Base-by-base conservation (phyloP, 129 eudicot genomes). In the Helianthus annuus region DNA sequence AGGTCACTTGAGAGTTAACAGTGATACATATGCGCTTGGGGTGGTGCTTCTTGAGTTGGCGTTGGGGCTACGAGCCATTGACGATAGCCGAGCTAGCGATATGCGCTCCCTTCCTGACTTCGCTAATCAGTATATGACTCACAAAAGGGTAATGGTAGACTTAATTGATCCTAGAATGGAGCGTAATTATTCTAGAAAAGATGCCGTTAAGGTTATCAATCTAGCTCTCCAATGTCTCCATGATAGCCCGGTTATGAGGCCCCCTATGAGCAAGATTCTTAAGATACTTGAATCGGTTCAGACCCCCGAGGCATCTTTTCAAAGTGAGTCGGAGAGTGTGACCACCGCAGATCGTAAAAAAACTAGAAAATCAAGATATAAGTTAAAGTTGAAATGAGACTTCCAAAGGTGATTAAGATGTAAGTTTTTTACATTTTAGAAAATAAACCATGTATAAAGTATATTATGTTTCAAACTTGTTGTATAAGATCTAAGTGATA, bases 31-130 rank as follows among this genome's bases (percentile, higher is more conserved):
- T 64, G 98, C 96, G 54, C 90, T 84, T 48, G 98, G 98, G 53
- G 98, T 94, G 38, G 98, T 94, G 70, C 85, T 94, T 68, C 91
- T 88, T 49, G 98, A 94, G 83, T 84, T 94, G 97, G 74, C 90
- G 53, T 84, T 86, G 2, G 98, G 98, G 36, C 83, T 87, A 45
- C 83, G 84, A 72, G 97, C 98, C 46, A 80, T 90, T 86, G 97
- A 94, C 73, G 84, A 79, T 76, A 88, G 96, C 76, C 74, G 93
- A 68, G 93, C 97, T 42, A 82, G 93, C 71, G 86, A 84, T 65
- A 97, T 90, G 76, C 90, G 84, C 48, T 86, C 90, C 67, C 79
- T 94, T 44, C 97, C 88, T 3, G 98, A 94, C 66, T 88, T 91
- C 91, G 90, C 93, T 36, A 81, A 93, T 14, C 98, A 94, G 6